Base-by-base conservation (phyloP, 257 asterid species). In the Pogostemon cablin region DNA sequence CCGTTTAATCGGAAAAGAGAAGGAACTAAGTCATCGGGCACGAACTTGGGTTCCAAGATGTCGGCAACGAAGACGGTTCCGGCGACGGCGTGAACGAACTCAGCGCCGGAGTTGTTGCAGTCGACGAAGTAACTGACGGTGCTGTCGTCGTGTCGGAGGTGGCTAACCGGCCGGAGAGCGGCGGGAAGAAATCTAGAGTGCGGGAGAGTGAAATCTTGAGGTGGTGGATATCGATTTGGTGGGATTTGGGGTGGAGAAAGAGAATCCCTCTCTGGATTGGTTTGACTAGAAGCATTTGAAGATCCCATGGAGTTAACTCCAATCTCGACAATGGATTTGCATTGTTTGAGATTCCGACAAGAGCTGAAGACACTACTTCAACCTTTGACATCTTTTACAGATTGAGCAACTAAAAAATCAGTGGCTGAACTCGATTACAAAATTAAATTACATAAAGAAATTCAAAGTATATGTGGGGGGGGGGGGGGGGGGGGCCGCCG, bases 141-240 rank as follows among this genome's bases (percentile, higher is more conserved):
- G 37, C 63, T 62, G 6, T 86, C 65, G 0, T 72, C 80, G 39
- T 75, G 56, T 39, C 43, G 5, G 7, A 9, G 74, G 75, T 34
- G 43, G 72, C 76, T 7, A 86, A 47, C 61, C 88, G 91, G 54
- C 93, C 96, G 4, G 84, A 83, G 40, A 86, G 84, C 0, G 83
- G 88, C 34, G 90, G 86, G n/a, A 85, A 88, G 78, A 74, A 83
- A 68, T 37, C 63, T 0, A 89, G 84, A 0, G 90, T 38, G 2
- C 59, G 76, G 25, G 88, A 75, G 62, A 87, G 90, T 34, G 90
- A 75, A 43, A 37, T 25, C 57, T 83, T 83, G 38, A 89, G 89
- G 72, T 65, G 77, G 4, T 78, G 9, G 43, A 79, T 58, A 62
- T 25, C 35, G 35, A 12, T 37, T 12, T 65, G 46, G 3, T 25